Conservation (phyloP, 2,329 filamentous ascomycete genomes). For the Colletotrichum sp. region DNA sequence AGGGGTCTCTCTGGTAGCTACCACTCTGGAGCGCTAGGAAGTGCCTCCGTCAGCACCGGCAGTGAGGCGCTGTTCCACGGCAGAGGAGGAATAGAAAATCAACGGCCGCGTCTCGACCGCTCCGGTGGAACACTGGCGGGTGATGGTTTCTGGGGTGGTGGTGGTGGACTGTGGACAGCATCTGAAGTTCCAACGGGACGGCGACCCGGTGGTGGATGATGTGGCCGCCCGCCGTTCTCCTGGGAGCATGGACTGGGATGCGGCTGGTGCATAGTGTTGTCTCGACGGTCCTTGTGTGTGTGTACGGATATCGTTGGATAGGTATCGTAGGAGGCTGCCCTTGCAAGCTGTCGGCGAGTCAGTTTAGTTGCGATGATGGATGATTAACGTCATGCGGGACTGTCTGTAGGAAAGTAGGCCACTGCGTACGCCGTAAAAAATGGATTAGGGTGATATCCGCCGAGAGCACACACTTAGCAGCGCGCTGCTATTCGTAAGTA, state of each 20-base stretch:
- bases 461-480: not conserved
- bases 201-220: not conserved
- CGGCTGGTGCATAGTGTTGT: not conserved
- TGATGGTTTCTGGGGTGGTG: not conserved
- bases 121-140: not conserved
- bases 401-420: not conserved
- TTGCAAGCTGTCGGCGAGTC: not conserved
- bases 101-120: not conserved
- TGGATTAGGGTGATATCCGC: not conserved
- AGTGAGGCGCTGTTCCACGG: not conserved
- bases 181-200: not conserved
- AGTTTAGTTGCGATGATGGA: not conserved
- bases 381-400: constrained; percentile 1
- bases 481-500: not conserved
- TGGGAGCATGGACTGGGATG: not conserved
- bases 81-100: not conserved
- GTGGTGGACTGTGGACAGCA: not conserved
- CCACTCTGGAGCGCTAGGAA: not conserved
- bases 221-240: not conserved
- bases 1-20: not conserved
- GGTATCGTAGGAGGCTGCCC: not conserved
- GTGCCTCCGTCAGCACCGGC: not conserved
- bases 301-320: not conserved
- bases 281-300: not conserved
- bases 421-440: not conserved